Evolutionary conservation across 441 rosid genomes (phyloP), one percentile per base, ranked within the genome.

Genomic region (Lepidium campestre): DNA sequence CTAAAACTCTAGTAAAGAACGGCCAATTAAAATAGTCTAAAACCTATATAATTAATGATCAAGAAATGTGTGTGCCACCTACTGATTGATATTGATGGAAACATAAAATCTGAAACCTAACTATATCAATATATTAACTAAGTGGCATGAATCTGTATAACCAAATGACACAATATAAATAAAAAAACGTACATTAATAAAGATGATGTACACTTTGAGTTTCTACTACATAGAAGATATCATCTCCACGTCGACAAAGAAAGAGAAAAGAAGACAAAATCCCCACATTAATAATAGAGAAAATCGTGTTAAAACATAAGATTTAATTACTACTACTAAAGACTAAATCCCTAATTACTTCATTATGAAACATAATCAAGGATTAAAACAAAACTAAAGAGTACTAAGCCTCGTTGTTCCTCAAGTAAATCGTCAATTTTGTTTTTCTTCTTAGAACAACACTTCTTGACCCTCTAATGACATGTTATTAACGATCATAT

Each of bases 401-500:
- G 68, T 55, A 56, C 62, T 65, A 57, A 57, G 57, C 40, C 71
- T 47, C 37, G 11, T 31, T 5, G 19, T 39, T 64, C 46, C 20
- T 37, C 20, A 14, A 35, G 56, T 34, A 35, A 50, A 48, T 60
- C 37, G 12, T 53, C 42, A 45, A 54, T n/a, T 19, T 25, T 29
- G 57, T 50, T 20, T 22, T 13, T 37, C 40, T 58, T 56, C 39
- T 77, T 57, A 80, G 63, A 83, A 80, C 60, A 81, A 31, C 46
- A 67, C 63, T 41, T 32, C 57, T 52, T 57, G 71, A 41, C 84
- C 88, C 27, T 75, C 85, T 65, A 86, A 42, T 36, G 89, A 55
- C 83, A 87, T 68, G 79, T 79, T 67, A 29, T 77, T 75, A 60
- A 78, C 85, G 27, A 81, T 70, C 58, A 47, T 62, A 36, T 83